These are phyloP conservation scores for Dothideomycetes sp. DNA, from an alignment of 2,329 filamentous ascomycete species.

Conservation along the genomic window DNA sequence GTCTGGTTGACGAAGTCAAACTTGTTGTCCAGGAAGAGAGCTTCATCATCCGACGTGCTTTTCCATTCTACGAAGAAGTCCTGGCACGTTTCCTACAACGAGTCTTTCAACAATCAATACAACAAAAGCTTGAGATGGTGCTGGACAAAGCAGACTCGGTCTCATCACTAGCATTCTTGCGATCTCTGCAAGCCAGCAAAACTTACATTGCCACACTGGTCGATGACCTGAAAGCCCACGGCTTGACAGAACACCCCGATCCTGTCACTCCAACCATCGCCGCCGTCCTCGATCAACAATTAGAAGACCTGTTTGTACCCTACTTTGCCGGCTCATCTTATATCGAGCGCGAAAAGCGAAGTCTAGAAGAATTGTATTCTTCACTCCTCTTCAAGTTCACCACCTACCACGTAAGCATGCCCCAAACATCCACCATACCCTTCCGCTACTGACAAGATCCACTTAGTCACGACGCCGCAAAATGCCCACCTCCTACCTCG, in stretches of 20 bases:
- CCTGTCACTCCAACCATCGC: conserved; percentile 78
- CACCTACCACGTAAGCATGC: conserved; percentile 58
- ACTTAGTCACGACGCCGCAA: conserved; percentile 64
- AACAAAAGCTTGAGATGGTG: conserved; percentile 90
- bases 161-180: conserved; percentile 82
- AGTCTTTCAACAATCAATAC: conserved; percentile 95
- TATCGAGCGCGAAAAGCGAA: conserved; percentile 54
- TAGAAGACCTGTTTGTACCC: conserved; percentile 55
- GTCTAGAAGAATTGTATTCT: conserved; percentile 72
- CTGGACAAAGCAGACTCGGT: conserved; percentile 87
- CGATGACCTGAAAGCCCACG: conserved; percentile 88
- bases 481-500: conserved; percentile 83
- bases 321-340: conserved; percentile 56
- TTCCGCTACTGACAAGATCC: not conserved
- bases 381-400: conserved; percentile 94
- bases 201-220: conserved; percentile 79
- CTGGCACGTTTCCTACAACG: conserved; percentile 86
- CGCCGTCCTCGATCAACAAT: conserved; percentile 54
- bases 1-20: conserved; percentile 84
- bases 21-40: conserved; percentile 96
- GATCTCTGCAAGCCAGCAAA: conserved; percentile 80
- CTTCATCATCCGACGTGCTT: conserved; percentile 89
- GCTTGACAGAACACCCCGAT: conserved; percentile 89
- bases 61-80: conserved; percentile 92
- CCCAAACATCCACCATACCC: not conserved